Conservation (phyloP, 129 eudicot genomes). For the Pulicaria dysenterica region DNA sequence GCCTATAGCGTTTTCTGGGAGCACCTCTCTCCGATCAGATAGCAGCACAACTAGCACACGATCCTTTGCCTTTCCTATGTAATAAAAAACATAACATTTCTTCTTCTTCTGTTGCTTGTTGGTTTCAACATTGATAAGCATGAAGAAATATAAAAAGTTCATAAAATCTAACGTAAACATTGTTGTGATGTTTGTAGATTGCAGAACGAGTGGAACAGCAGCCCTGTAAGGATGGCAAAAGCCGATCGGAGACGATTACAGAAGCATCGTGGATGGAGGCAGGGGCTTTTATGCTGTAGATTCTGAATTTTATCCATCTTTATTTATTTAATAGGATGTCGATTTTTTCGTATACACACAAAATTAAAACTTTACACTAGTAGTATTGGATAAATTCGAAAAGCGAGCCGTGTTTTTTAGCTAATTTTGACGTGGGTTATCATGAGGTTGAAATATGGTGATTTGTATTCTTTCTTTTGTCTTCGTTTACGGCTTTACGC, state of each 20-base stretch:
- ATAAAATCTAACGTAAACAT: not conserved
- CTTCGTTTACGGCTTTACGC: slow-evolving; percentile 17
- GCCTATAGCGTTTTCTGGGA: slow-evolving; percentile 65
- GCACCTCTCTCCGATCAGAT: slow-evolving; percentile 80
- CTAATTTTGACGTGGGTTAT: slow-evolving; percentile 31
- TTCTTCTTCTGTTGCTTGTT: no score
- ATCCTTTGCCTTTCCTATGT: slow-evolving; percentile 98
- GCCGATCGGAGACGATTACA: slow-evolving; percentile 55
- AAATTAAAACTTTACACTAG: slow-evolving; percentile 1
- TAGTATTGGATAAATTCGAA: slow-evolving; percentile 38
- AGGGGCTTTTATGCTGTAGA: slow-evolving; percentile 81
- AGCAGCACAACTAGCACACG: slow-evolving; percentile 91
- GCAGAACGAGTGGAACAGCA: slow-evolving; percentile 80
- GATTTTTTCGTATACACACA: slow-evolving; percentile 34
- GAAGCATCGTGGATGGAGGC: slow-evolving; percentile 68
- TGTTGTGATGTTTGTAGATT: slow-evolving; percentile 49
- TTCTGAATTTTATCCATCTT: slow-evolving; percentile 48
- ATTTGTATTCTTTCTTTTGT: slow-evolving; percentile 4
- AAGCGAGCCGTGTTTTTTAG: slow-evolving; percentile 30
- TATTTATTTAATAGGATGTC: slow-evolving; percentile 32
- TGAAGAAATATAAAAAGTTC: no score
- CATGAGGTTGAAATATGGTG: slow-evolving; percentile 28
- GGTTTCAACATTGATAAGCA: no score
- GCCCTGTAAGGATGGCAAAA: slow-evolving; percentile 88
- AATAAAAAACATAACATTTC: slow-evolving; percentile 18